Conservation (phyloP, 768 basidiomycete genomes). For the Hebeloma cylindrosporum region DNA sequence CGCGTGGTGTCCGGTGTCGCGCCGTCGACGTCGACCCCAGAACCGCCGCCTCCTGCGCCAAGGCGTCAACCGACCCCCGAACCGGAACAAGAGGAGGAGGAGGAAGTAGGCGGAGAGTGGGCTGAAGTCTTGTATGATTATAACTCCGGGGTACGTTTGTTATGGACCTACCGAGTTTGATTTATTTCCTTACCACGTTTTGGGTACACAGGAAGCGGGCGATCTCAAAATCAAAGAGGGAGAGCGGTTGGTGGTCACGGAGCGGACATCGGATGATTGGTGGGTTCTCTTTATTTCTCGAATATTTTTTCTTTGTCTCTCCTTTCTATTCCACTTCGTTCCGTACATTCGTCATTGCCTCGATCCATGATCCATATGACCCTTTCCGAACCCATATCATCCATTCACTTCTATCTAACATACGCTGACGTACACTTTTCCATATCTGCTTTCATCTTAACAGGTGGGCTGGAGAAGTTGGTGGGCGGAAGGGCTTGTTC, state of each 20-base stretch:
- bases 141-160: slow-evolving; percentile 50
- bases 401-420: neutral
- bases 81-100: slow-evolving; percentile 34
- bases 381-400: neutral
- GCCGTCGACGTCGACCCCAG: slow-evolving; percentile 26
- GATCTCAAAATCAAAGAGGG: slow-evolving; percentile 63
- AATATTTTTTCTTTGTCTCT: slow-evolving; percentile 6
- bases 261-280: slow-evolving; percentile 76
- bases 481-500: slow-evolving; percentile 60
- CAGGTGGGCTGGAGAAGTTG: slow-evolving; percentile 69
- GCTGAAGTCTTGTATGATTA: slow-evolving; percentile 79
- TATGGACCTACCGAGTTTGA: slow-evolving; percentile 1
- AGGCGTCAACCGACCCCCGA: slow-evolving; percentile 32
- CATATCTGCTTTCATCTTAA: slow-evolving; percentile 11
- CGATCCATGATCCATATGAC: neutral
- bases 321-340: slow-evolving; percentile 12
- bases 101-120: slow-evolving; percentile 62
- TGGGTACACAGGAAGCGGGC: slow-evolving; percentile 53
- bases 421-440: slow-evolving; percentile 8
- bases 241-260: slow-evolving; percentile 60
- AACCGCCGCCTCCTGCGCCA: slow-evolving; percentile 29
- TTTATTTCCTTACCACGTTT: slow-evolving; percentile 4
- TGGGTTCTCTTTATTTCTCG: slow-evolving; percentile 33
- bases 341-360: neutral
- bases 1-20: slow-evolving; percentile 28